Base-by-base conservation (phyloP, 371 early-diverging fungal genomes). In the Lichtheimia ornata region DNA sequence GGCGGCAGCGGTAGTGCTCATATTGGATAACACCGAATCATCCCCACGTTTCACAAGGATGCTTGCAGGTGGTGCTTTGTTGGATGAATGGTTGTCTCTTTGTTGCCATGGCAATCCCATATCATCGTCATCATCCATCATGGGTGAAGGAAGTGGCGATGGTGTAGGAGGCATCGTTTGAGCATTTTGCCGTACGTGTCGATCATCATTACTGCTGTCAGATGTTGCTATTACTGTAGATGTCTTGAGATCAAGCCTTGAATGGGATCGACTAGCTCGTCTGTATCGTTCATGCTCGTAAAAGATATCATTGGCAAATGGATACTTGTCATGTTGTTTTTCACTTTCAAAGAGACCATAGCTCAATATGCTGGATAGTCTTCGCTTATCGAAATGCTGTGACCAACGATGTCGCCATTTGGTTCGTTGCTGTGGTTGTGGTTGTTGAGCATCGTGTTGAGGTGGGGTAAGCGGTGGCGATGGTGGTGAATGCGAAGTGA, bases 11-110 rank as follows among this genome's bases (percentile, higher is more conserved):
- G 11, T n/a, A 0, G 40, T 35, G 11, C 20, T 59, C 7, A 13
- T 47, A 42, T 50, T 40, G 43, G 47, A 53, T 27, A 55, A 15
- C 35, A 30, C 14, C 3, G 45, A 30, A 54, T 61, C 28, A 5
- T 15, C 35, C 7, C 24, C 51, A 18, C 57, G 57, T 56, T 56
- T 56, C 20, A 56, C 45, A 13, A 56, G 28, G 43, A 56, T 56
- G 7, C 57, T 24, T 15, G 57, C 15, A 24, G 57, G 57, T 54
- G 15, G 12, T 41, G n/a, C 30, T 25, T 35, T 35, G 35, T 35
- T 35, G 35, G 35, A 35, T 35, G 35, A 35, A 35, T 35, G 11
- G 9, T 11, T 28, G 4, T 28, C 28, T 28, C 28, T 28, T 28
- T 4, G 35, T 35, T 35, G 6, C 35, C 6, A 11, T 35, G 35